These are phyloP conservation scores for Russula emetica DNA, from an alignment of 768 basidiomycete genomes.

Conservation along the genomic window DNA sequence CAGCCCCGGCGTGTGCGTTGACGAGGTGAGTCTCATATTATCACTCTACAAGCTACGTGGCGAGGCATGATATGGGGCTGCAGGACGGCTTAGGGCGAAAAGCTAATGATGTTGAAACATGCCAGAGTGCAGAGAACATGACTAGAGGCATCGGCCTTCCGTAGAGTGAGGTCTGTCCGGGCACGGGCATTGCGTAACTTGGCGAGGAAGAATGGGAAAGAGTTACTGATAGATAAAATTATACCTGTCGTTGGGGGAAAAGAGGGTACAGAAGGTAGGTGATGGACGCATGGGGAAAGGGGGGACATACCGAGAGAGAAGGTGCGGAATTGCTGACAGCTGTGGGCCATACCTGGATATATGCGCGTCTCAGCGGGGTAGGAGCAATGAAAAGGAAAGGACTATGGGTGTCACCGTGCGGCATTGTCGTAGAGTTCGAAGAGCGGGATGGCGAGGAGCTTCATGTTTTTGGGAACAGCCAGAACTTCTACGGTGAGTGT, in stretches of 20 bases:
- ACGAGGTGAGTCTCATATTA: slow-evolving; percentile 12
- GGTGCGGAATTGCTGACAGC: slow-evolving; percentile 87
- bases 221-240: slow-evolving; percentile 29
- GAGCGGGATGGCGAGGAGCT: slow-evolving; percentile 90
- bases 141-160: neutral
- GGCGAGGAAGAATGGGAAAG: slow-evolving; percentile 1
- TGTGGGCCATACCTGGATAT: slow-evolving; percentile 77
- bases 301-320: slow-evolving; percentile 67
- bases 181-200: neutral
- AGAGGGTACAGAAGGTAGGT: slow-evolving; percentile 1
- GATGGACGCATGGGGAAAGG: neutral
- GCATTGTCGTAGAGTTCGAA: slow-evolving; percentile 98
- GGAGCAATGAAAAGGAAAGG: neutral
- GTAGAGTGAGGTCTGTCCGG: neutral
- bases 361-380: neutral
- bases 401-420: slow-evolving; percentile 52
- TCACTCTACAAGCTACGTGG: slow-evolving; percentile 11
- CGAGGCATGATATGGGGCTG: slow-evolving; percentile 2
- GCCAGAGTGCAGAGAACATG: neutral
- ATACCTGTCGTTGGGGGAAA: slow-evolving; percentile 35
- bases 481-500: slow-evolving; percentile 64
- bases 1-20: neutral
- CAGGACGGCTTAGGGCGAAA: neutral
- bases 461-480: slow-evolving; percentile 98
- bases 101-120: slow-evolving; percentile 3